These are phyloP conservation scores for Aspergillus novofumigatus DNA, from an alignment of 2,329 filamentous ascomycete species.

Conservation along the genomic window DNA sequence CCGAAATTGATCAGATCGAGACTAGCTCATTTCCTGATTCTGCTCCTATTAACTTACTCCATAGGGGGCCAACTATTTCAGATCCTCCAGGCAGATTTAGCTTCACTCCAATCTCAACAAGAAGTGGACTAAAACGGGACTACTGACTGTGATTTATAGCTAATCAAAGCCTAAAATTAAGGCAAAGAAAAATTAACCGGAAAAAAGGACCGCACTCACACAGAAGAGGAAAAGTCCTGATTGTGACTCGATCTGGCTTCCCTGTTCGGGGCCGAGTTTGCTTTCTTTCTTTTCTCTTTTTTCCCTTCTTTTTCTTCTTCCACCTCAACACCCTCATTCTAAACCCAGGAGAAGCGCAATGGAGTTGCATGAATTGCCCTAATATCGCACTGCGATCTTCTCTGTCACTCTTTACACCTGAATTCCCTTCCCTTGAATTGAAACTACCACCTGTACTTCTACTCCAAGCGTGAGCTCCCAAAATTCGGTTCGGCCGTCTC, in stretches of 20 bases:
- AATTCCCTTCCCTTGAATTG: background rate
- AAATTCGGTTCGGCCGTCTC: background rate
- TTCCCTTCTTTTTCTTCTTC: slow-evolving; percentile 1
- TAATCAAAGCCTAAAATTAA: background rate
- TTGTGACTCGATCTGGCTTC: background rate
- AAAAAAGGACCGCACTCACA: background rate
- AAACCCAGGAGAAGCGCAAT: background rate
- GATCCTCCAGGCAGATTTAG: background rate
- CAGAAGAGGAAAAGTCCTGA: background rate
- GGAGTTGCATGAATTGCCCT: background rate
- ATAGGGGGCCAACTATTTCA: too few species aligned
- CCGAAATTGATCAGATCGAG: background rate
- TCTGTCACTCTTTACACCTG: background rate
- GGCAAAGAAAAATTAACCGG: background rate
- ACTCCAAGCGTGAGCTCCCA: background rate
- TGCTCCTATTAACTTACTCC: background rate
- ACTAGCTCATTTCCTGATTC: background rate
- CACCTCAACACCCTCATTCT: background rate
- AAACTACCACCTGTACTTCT: background rate
- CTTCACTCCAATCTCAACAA: background rate
- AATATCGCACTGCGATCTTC: background rate
- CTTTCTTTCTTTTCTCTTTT: background rate
- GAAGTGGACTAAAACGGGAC: background rate
- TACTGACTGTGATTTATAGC: too few species aligned
- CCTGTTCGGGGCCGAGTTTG: background rate